Conservation (phyloP, 2,329 filamentous ascomycete genomes). For the Helotiales sp. region DNA sequence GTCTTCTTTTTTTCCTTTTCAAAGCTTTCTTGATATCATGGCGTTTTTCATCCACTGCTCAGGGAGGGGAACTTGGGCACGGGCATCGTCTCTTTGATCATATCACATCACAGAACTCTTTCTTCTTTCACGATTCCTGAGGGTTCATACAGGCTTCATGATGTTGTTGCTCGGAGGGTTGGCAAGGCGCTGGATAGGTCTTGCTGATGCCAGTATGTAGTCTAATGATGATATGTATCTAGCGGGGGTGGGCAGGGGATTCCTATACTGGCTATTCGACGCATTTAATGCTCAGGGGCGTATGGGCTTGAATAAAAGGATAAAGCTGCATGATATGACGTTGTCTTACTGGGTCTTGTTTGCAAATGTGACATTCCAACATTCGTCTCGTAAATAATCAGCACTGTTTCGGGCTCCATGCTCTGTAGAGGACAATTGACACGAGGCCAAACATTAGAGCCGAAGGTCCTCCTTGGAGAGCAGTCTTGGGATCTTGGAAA, state of each 20-base stretch:
- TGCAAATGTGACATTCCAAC: neutral
- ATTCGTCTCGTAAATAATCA: too few species aligned
- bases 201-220: neutral
- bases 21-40: slow-evolving; percentile 5
- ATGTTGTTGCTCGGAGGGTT: neutral
- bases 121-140: neutral
- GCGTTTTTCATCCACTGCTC: slow-evolving; percentile 11
- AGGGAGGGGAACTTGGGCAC: neutral
- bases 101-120: neutral
- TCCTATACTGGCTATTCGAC: neutral
- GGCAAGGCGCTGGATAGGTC: neutral
- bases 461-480: too few species aligned
- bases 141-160: neutral
- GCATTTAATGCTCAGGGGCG: neutral
- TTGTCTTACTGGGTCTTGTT: neutral
- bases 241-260: neutral
- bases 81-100: slow-evolving; percentile 1
- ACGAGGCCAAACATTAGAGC: too few species aligned
- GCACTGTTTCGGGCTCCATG: too few species aligned
- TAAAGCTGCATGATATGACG: neutral
- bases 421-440: too few species aligned
- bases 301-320: neutral
- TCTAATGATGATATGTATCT: slow-evolving; percentile 10
- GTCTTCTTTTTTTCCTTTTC: slow-evolving; percentile 4
- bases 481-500: too few species aligned